Evolutionary conservation across 73 alveolate genomes (phyloP).

Genomic region (Blepharisma japonicum): DNA sequence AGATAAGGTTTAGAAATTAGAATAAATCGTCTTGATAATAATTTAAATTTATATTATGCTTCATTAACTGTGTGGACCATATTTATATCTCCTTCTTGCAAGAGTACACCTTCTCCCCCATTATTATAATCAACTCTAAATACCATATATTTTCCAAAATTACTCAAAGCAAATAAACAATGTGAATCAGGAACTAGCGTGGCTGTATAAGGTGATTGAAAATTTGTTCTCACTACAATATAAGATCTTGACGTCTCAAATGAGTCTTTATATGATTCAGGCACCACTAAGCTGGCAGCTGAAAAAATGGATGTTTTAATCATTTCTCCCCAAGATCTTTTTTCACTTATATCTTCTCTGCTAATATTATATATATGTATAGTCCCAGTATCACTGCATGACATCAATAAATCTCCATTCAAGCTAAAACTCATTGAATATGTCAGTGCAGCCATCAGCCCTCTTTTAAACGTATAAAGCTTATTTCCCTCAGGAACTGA

Average conservation of each 20-base stretch:
- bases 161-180: conserved; percentile 1
- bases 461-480: conserved; percentile 70
- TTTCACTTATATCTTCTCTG: not conserved
- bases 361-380: conserved; percentile 45
- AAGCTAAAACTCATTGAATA: conserved; percentile 58
- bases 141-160: not conserved
- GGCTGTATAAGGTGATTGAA: not conserved
- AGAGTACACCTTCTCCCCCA: too few species aligned
- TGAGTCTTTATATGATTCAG: conserved; percentile 8
- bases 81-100: too few species aligned
- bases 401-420: conserved; percentile 50
- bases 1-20: too few species aligned
- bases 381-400: conserved; percentile 71
- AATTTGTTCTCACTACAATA: not conserved
- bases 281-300: conserved; percentile 6
- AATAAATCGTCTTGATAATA: too few species aligned
- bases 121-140: not conserved
- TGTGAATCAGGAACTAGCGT: not conserved
- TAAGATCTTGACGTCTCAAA: not conserved
- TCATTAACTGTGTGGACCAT: too few species aligned
- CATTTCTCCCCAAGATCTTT: not conserved
- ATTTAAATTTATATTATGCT: too few species aligned
- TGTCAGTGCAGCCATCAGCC: conserved; percentile 49
- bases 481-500: conserved; percentile 76
- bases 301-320: not conserved